These are phyloP conservation scores for Trametes villosa DNA, from an alignment of 768 basidiomycete genomes.

Conservation along the genomic window DNA sequence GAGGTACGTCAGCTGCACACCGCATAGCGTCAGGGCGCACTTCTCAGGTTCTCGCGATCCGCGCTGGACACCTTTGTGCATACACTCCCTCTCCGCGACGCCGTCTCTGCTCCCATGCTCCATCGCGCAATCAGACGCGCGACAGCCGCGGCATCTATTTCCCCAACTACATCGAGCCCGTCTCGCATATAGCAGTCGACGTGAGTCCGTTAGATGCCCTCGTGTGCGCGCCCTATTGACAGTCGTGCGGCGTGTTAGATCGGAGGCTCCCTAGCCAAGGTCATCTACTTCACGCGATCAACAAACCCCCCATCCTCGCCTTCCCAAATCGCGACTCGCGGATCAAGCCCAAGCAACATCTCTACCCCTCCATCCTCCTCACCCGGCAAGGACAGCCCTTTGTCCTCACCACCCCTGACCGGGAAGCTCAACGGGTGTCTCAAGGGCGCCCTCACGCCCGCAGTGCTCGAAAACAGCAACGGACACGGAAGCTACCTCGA, in stretches of 20 bases:
- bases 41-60: slow-evolving; percentile 18
- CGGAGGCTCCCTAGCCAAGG: slow-evolving; percentile 96
- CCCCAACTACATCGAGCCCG: slow-evolving; percentile 96
- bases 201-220: slow-evolving; percentile 53
- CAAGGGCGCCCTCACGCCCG: slow-evolving; percentile 83
- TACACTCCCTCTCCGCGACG: not conserved
- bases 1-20: slow-evolving; percentile 59
- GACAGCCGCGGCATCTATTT: slow-evolving; percentile 97
- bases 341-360: slow-evolving; percentile 53
- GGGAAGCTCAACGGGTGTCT: slow-evolving; percentile 45
- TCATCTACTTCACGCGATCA: slow-evolving; percentile 97
- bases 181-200: slow-evolving; percentile 97
- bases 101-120: slow-evolving; percentile 11
- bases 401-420: slow-evolving; percentile 36
- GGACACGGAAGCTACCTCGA: slow-evolving; percentile 14
- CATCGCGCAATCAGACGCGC: slow-evolving; percentile 60
- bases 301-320: slow-evolving; percentile 84
- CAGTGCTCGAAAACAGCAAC: slow-evolving; percentile 51
- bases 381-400: slow-evolving; percentile 31
- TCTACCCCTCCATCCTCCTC: slow-evolving; percentile 40
- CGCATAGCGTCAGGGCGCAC: slow-evolving; percentile 1
- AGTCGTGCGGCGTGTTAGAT: slow-evolving; percentile 57
- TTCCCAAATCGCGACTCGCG: slow-evolving; percentile 62
- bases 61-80: slow-evolving; percentile 1
- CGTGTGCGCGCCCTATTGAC: slow-evolving; percentile 24